Conservation (phyloP, 2,329 filamentous ascomycete genomes). For the Cladorrhinum sp. region DNA sequence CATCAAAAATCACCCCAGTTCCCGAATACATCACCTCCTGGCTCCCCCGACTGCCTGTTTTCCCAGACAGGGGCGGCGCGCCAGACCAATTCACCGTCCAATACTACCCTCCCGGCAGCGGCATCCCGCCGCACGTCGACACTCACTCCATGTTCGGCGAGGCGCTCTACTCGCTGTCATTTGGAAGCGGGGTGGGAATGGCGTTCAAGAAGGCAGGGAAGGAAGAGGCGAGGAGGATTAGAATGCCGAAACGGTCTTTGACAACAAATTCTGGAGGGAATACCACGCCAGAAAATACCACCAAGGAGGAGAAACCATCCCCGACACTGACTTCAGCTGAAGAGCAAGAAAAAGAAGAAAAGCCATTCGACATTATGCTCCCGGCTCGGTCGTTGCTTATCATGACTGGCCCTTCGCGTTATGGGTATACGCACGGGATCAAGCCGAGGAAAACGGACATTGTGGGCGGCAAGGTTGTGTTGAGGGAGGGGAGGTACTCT, state of each 20-base stretch:
- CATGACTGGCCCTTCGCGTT: conserved; percentile 27
- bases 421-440: conserved; percentile 48
- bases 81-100: conserved; percentile 54
- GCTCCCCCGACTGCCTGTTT: conserved; percentile 35
- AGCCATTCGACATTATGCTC: conserved; percentile 25
- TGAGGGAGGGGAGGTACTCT: conserved; percentile 25
- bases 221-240: conserved; percentile 29
- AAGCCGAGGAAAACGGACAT: conserved; percentile 49
- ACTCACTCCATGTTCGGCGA: conserved; percentile 50
- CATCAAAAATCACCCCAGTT: conserved; percentile 21
- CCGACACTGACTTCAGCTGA: not conserved
- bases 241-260: conserved; percentile 27
- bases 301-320: not conserved
- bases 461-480: conserved; percentile 19
- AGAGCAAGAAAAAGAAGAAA: not conserved
- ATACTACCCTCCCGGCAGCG: conserved; percentile 57
- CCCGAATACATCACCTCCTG: conserved; percentile 25
- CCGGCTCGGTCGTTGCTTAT: conserved; percentile 26
- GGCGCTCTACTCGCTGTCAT: conserved; percentile 42
- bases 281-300: too few species aligned
- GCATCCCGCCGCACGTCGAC: conserved; percentile 61
- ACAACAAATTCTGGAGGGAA: not conserved
- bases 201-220: conserved; percentile 35
- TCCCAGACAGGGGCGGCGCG: conserved; percentile 26
- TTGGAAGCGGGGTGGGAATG: conserved; percentile 44